phyloP scores from a whole-genome alignment of 805 yeast genomes.

The Hanseniaspora clermontiae region DNA sequence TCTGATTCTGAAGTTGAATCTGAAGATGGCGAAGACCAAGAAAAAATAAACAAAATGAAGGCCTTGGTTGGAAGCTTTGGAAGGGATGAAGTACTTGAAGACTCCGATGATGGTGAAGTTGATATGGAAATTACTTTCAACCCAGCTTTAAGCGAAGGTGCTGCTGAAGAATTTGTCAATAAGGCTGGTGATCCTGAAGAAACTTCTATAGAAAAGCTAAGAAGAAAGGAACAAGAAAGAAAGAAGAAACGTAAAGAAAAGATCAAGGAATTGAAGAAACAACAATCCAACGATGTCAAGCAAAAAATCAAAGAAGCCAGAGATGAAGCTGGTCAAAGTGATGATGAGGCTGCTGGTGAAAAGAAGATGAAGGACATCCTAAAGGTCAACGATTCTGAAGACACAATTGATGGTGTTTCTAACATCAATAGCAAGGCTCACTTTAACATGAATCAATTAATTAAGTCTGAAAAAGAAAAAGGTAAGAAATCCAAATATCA shows the following conservation, averaged over 20 bases:
- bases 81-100: constrained; percentile 19
- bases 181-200: constrained; percentile 37
- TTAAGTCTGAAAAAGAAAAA: constrained; percentile 60
- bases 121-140: constrained; percentile 95
- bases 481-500: constrained; percentile 37
- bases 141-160: constrained; percentile 45
- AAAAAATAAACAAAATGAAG: constrained; percentile 47
- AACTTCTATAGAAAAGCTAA: constrained; percentile 64
- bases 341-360: constrained; percentile 46
- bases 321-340: constrained; percentile 27
- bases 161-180: constrained; percentile 27
- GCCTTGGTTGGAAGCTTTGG: constrained; percentile 38
- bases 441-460: constrained; percentile 65
- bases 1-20: constrained; percentile 46
- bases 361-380: constrained; percentile 41
- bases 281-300: constrained; percentile 38
- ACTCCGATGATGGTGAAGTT: constrained; percentile 48
- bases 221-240: constrained; percentile 85
- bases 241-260: constrained; percentile 72
- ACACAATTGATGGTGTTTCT: constrained; percentile 31
- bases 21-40: constrained; percentile 32
- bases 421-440: constrained; percentile 39
- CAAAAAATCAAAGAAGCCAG: constrained; percentile 30
- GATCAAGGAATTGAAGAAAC: constrained; percentile 45
- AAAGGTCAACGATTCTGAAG: constrained; percentile 36